phyloP scores from a whole-genome alignment of 2,329 filamentous ascomycete species.

The Sporothrix brunneoviolacea region DNA sequence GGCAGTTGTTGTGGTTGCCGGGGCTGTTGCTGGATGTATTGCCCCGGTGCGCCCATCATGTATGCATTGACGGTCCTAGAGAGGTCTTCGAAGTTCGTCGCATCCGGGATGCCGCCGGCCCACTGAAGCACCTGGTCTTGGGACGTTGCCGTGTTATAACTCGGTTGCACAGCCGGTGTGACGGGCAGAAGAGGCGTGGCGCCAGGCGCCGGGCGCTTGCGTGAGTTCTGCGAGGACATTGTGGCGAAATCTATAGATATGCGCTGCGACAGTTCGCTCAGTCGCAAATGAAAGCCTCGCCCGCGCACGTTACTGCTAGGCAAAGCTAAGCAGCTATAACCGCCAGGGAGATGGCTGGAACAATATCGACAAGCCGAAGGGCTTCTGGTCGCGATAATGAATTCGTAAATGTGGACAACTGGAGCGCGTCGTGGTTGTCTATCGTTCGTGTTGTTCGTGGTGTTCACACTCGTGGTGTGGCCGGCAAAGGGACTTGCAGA shows the following conservation, averaged over 20 bases:
- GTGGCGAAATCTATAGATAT: background rate
- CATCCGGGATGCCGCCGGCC: constrained; percentile 33
- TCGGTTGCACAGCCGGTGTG: constrained; percentile 42
- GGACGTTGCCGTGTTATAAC: constrained; percentile 35
- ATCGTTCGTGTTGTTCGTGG: no score
- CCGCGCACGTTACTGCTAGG: no score
- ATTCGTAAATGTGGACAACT: no score
- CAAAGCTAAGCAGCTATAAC: no score
- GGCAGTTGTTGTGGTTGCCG: no score
- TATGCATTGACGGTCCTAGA: constrained; percentile 31
- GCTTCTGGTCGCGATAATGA: no score
- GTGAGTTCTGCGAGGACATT: constrained; percentile 46
- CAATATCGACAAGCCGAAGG: no score
- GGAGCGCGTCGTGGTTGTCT: no score
- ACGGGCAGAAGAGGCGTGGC: constrained; percentile 55
- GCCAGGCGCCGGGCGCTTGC: constrained; percentile 71
- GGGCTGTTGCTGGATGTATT: constrained; percentile 18
- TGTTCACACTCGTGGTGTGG: no score
- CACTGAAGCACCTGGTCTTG: constrained; percentile 42
- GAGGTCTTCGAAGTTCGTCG: constrained; percentile 31
- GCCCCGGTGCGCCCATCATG: constrained; percentile 30
- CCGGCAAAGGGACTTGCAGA: no score
- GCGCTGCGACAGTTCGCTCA: background rate
- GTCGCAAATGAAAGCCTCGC: background rate
- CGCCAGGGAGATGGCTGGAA: no score